Conservation (phyloP, 2,329 filamentous ascomycete genomes). For the Colletotrichum paranaense region DNA sequence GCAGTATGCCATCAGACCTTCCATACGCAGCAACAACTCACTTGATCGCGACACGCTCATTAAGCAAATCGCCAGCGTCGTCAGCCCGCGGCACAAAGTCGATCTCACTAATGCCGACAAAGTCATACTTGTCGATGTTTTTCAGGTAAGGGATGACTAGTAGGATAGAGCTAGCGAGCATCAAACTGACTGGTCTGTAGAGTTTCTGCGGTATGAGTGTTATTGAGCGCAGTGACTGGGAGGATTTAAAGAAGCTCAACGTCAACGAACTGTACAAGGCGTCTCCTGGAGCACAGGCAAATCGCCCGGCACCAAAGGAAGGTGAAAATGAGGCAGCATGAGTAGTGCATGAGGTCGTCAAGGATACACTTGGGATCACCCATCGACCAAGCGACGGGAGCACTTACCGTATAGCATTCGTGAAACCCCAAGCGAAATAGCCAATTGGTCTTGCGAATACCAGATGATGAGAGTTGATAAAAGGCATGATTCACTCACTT, state of each 20-base stretch:
- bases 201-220: constrained; percentile 83
- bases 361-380: not conserved
- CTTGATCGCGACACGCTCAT: constrained; percentile 78
- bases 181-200: constrained; percentile 52
- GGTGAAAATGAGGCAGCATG: not conserved
- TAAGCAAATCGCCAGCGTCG: constrained; percentile 73
- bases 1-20: constrained; percentile 88
- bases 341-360: not conserved
- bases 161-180: not conserved
- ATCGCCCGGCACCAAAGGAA: not conserved
- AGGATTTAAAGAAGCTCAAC: constrained; percentile 81
- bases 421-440: too few relatives aligned
- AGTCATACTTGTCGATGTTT: constrained; percentile 83
- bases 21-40: constrained; percentile 77
- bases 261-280: constrained; percentile 76
- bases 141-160: constrained; percentile 68
- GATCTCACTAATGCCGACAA: constrained; percentile 83
- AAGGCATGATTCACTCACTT: too few relatives aligned
- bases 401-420: too few relatives aligned
- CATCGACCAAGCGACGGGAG: not conserved
- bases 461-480: too few relatives aligned
- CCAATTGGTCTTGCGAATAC: too few relatives aligned
- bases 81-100: constrained; percentile 78
- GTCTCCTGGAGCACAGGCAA: constrained; percentile 13
- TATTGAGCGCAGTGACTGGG: constrained; percentile 76